Conservation (phyloP, 2,329 filamentous ascomycete genomes). For the Verticillium isaacii region DNA sequence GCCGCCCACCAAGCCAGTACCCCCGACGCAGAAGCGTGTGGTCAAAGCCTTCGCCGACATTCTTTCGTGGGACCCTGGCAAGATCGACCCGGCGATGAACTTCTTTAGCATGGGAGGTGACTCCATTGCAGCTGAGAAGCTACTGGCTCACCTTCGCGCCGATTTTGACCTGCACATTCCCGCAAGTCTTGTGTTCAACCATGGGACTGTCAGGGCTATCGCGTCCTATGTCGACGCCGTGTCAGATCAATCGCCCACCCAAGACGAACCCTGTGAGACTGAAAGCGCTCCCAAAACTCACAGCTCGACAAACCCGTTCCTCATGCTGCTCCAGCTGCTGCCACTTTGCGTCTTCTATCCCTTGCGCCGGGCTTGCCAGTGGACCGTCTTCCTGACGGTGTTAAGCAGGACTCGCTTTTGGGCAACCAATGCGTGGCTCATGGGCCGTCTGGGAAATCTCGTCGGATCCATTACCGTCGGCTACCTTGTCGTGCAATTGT, state of each 20-base stretch:
- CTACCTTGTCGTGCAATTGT: constrained; percentile 29
- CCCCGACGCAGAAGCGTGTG: constrained; percentile 30
- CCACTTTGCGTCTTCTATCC: constrained; percentile 46
- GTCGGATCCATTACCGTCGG: constrained; percentile 38
- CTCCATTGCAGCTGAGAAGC: constrained; percentile 45
- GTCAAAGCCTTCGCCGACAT: constrained; percentile 39
- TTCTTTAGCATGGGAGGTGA: constrained; percentile 53
- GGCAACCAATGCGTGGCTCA: constrained; percentile 30
- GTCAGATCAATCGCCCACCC: constrained; percentile 7
- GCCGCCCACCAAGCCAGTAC: constrained; percentile 11
- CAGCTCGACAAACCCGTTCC: constrained; percentile 44
- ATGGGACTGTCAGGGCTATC: constrained; percentile 37
- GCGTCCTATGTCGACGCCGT: constrained; percentile 30
- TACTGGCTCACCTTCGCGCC: constrained; percentile 44
- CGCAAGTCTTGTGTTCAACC: constrained; percentile 46
- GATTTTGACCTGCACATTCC: constrained; percentile 43
- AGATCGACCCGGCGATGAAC: constrained; percentile 36
- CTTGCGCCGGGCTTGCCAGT: constrained; percentile 43
- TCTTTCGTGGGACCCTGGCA: constrained; percentile 30
- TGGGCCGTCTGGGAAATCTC: constrained; percentile 45
- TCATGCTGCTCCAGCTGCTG: constrained; percentile 45
- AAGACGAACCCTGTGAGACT: constrained; percentile 2
- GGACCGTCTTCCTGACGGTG: constrained; percentile 46
- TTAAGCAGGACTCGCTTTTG: constrained; percentile 34
- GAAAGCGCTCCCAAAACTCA: constrained; percentile 24